Evolutionary conservation across 2,329 filamentous ascomycete species (phyloP), one percentile per base, ranked within the genome.

Genomic region (Chrysoporthe austroafricana): DNA sequence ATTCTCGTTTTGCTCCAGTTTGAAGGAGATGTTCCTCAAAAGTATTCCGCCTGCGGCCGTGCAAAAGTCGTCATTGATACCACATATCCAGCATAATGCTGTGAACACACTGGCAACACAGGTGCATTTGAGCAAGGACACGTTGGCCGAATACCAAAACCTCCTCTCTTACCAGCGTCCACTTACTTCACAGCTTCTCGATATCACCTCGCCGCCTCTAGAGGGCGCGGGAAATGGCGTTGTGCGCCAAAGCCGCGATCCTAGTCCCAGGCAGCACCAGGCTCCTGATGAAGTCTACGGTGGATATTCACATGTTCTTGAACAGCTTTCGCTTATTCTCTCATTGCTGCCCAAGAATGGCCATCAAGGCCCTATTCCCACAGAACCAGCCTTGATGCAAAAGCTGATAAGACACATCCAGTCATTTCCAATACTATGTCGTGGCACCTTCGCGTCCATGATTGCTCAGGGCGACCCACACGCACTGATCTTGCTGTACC

Each of bases 1-100:
- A 18, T 73, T 74, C 57, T 63, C 66, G 2, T 71, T 74, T 61
- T 70, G 72, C 46, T 70, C 70, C 1, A 72, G 72, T 43, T 48
- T 74, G 21, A 73, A 74, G 36, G 63, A 69, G 59, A 70, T 70
- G 11, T 71, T 73, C 21, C 58, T 73, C n/a, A 66, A 69, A 9
- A 70, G 64, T n/a, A 58, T 73, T 14, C 66, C 70, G 26, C 58
- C 62, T 34, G 36, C 39, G 8, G 59, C 63, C 36, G 65, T 54
- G 6, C 26, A 67, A 16, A 54, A 54, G 7, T 70, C 69, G 16
- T 54, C 52, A 4, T 69, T 70, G 14, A 54, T 67, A 13, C 44
- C 61, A 18, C 36, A 64, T 21, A 34, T 70, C 13, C 62, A 48
- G 14, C 62, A 64, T 21, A 60, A 63, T 36, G 43, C 64, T 21